Evolutionary conservation across 106 monocot species (phyloP).

Genomic region (Dioscorea zingiberensis): DNA sequence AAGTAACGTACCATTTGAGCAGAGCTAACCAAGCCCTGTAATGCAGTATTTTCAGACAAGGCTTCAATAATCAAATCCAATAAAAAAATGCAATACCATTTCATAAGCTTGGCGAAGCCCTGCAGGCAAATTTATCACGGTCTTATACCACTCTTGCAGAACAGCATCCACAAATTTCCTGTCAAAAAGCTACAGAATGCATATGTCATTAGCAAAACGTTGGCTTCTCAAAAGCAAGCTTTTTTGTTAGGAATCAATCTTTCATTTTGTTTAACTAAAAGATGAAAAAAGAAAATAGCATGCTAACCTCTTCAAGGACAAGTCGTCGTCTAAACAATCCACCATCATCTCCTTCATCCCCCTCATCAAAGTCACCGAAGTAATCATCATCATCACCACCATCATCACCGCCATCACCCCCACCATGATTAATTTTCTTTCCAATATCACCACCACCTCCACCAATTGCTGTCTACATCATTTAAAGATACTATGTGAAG

Average conservation of each 20-base stretch:
- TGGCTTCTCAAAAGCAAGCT: neutral
- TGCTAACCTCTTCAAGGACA: slow-evolving; percentile 76
- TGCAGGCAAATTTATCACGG: slow-evolving; percentile 77
- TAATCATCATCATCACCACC: slow-evolving; percentile 99
- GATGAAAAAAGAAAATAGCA: neutral
- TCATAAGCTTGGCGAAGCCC: slow-evolving; percentile 94
- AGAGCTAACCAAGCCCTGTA: slow-evolving; percentile 86
- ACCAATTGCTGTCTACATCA: slow-evolving; percentile 64
- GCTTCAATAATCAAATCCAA: neutral
- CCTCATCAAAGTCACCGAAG: slow-evolving; percentile 97
- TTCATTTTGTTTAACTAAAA: neutral
- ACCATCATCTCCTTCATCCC: slow-evolving; percentile 90
- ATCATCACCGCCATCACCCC: slow-evolving; percentile 98
- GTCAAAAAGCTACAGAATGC: slow-evolving; percentile 66
- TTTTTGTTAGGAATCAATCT: no score
- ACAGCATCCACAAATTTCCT: slow-evolving; percentile 96
- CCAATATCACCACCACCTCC: slow-evolving; percentile 99
- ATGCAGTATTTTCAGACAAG: neutral
- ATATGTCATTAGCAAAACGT: neutral
- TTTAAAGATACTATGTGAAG: neutral
- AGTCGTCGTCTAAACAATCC: slow-evolving; percentile 79
- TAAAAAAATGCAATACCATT: slow-evolving; percentile 48
- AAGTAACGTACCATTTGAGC: slow-evolving; percentile 90
- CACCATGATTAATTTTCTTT: slow-evolving; percentile 92
- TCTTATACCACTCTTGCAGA: slow-evolving; percentile 93